Conservation (phyloP, 305 asterid genomes). For the Caryopteris hybrid region DNA sequence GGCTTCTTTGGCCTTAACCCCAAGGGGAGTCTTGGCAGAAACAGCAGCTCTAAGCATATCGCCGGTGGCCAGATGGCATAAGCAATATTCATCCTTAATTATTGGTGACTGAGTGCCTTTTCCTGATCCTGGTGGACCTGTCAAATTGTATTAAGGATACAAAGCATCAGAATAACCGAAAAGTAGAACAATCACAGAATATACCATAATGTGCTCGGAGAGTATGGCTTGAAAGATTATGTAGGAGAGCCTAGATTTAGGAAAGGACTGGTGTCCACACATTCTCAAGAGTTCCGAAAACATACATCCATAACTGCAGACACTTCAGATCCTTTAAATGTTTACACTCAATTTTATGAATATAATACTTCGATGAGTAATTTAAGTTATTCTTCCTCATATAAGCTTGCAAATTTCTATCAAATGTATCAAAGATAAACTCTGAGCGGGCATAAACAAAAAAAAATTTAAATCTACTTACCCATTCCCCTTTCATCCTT, state of each 20-base stretch:
- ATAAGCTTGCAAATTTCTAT: neutral
- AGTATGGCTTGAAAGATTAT: neutral
- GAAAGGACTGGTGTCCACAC: neutral
- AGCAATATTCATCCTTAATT: slow-evolving; percentile 81
- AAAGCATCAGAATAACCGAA: slow-evolving; percentile 17
- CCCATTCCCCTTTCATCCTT: neutral
- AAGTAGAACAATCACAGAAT: neutral
- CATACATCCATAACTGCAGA: neutral
- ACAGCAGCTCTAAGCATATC: slow-evolving; percentile 98
- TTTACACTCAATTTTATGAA: neutral
- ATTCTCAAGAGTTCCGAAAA: neutral
- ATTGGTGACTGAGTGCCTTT: slow-evolving; percentile 94
- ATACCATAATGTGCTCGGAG: neutral
- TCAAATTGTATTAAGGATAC: neutral
- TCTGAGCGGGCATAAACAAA: neutral
- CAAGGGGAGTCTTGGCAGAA: slow-evolving; percentile 87
- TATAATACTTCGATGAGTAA: neutral
- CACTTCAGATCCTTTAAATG: neutral
- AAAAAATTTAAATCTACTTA: neutral
- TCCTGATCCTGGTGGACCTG: slow-evolving; percentile 98
- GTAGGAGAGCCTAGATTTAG: neutral
- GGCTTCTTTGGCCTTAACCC: slow-evolving; percentile 83
- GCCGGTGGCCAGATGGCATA: slow-evolving; percentile 93
- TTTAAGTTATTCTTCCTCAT: neutral
- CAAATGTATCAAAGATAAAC: neutral